Evolutionary conservation across 345 rosid species (phyloP).

Genomic region (Ailanthus altissimus): DNA sequence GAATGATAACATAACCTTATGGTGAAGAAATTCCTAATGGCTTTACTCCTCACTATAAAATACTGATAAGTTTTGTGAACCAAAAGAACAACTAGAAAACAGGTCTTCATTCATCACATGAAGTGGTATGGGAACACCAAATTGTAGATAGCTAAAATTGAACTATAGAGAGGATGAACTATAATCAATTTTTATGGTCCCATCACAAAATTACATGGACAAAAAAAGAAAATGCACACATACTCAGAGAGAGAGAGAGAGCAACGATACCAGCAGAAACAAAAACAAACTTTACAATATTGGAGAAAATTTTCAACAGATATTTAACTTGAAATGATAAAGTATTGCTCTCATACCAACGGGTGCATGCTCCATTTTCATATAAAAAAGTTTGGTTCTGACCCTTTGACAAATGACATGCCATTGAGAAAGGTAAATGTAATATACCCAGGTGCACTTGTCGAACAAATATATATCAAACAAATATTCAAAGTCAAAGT

Average conservation of each 20-base stretch:
- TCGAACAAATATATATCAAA: conserved; percentile 16
- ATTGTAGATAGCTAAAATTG: background rate
- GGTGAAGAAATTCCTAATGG: too few species aligned
- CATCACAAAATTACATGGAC: background rate
- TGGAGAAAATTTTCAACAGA: conserved; percentile 5
- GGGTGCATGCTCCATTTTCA: conserved; percentile 99
- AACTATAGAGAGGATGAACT: background rate
- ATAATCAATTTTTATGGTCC: background rate
- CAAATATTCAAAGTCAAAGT: background rate
- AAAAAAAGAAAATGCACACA: background rate
- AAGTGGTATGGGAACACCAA: background rate
- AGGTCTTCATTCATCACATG: background rate
- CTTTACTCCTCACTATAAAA: too few species aligned
- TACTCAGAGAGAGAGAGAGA: background rate
- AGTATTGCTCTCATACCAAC: conserved; percentile 49
- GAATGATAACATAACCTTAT: too few species aligned
- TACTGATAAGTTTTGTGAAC: background rate
- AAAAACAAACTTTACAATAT: background rate
- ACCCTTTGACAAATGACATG: conserved; percentile 94
- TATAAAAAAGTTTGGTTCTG: conserved; percentile 94
- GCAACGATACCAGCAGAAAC: background rate
- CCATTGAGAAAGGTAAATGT: conserved; percentile 86
- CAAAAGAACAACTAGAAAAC: background rate
- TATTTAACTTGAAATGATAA: conserved; percentile 13
- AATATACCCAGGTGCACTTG: conserved; percentile 95